These are phyloP conservation scores for Calonectria pseudoturangicola DNA, from an alignment of 2,329 filamentous ascomycete species.

Conservation along the genomic window DNA sequence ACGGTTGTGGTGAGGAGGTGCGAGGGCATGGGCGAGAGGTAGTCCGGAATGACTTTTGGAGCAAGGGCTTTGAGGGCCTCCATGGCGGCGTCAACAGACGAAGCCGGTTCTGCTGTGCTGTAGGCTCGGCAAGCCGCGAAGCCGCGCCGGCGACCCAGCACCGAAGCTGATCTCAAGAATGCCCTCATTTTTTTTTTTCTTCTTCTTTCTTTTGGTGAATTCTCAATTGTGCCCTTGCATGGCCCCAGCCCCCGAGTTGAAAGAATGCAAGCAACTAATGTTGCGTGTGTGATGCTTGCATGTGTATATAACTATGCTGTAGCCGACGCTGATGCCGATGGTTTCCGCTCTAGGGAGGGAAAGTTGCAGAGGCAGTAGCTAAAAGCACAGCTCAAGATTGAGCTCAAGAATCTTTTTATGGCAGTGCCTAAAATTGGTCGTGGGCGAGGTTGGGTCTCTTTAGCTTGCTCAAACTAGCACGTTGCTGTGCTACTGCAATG, in stretches of 20 bases:
- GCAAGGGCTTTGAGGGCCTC: conserved; percentile 53
- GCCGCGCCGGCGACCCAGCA: conserved; percentile 38
- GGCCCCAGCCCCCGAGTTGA: too few relatives aligned
- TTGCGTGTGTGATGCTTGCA: background rate
- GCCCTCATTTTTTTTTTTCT: conserved; percentile 26
- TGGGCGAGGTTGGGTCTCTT: background rate
- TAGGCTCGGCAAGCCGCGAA: conserved; percentile 30
- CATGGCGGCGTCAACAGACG: conserved; percentile 42
- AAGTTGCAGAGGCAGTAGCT: background rate
- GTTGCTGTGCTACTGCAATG: background rate
- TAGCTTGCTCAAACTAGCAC: background rate
- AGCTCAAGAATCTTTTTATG: background rate
- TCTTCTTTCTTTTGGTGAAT: background rate
- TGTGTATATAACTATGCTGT: background rate
- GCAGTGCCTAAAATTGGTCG: too few relatives aligned
- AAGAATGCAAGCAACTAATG: background rate
- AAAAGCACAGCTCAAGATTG: background rate
- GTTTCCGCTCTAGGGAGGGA: conserved; percentile 1
- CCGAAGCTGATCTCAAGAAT: conserved; percentile 2
- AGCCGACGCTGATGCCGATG: conserved; percentile 6
- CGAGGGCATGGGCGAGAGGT: conserved; percentile 75
- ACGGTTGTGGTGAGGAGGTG: conserved; percentile 80
- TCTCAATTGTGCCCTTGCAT: too few relatives aligned
- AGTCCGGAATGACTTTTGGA: conserved; percentile 64
- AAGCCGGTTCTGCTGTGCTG: conserved; percentile 12